phyloP scores from a whole-genome alignment of 306 rosid genomes.

The Gillenia trifoliata region DNA sequence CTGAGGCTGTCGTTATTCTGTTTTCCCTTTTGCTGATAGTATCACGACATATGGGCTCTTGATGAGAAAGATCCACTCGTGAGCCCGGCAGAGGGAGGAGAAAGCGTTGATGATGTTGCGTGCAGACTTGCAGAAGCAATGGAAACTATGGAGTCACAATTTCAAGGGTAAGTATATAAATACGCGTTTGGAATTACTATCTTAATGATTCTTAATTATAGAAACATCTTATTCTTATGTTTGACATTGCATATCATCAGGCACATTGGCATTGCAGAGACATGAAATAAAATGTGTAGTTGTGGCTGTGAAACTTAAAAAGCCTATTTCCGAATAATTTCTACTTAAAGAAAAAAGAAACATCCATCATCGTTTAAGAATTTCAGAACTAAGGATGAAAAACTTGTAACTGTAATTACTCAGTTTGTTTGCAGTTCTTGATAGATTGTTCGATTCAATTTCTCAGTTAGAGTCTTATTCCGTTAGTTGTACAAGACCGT shows the following conservation, averaged over 20 bases:
- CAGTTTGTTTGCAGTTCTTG: not conserved
- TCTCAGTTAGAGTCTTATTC: not conserved
- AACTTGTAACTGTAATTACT: not conserved
- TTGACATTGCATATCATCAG: not conserved
- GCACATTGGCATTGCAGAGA: not conserved
- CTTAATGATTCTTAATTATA: not conserved
- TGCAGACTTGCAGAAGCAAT: constrained; percentile 60
- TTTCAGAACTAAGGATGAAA: not conserved
- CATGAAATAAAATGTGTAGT: not conserved
- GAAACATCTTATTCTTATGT: not conserved
- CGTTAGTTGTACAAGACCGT: not conserved
- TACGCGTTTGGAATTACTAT: not conserved
- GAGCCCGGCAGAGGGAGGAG: constrained; percentile 75
- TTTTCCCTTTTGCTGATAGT: constrained; percentile 34
- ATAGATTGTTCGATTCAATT: not conserved
- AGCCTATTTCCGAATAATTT: not conserved
- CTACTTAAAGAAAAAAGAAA: not conserved
- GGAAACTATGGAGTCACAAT: constrained; percentile 52
- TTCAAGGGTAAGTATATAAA: constrained; percentile 51
- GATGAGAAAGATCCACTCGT: constrained; percentile 70
- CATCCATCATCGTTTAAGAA: not conserved
- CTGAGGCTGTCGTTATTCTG: constrained; percentile 14
- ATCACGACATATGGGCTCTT: constrained; percentile 61
- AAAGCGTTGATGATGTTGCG: constrained; percentile 84
- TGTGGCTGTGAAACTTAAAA: not conserved